Evolutionary conservation across 1,284 basidiomycete genomes (phyloP), one percentile per base, ranked within the genome.

Genomic region (Bjerkandera adusta): DNA sequence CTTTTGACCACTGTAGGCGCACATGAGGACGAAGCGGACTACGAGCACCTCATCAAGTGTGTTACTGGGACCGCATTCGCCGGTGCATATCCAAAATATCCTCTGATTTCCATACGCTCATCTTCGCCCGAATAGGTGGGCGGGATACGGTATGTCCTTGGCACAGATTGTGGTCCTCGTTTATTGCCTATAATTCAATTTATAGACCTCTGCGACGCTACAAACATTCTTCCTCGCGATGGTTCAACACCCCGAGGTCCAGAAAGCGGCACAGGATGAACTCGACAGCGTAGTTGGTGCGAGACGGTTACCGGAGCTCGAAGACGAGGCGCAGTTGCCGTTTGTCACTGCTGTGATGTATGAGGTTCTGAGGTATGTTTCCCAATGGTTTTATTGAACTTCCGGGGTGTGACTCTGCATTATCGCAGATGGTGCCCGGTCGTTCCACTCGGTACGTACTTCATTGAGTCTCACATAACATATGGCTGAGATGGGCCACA

Each of bases 161-260:
- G n/a, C 8, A 27, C 24, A 5, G n/a, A 16, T 3, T 11, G 18
- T 2, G 1, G 24, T 30, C 24, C 20, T 5, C 29, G 11, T 12
- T 18, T 48, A 2, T 16, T 8, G 25, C 21, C 13, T 6, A 1
- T 34, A n/a, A 10, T n/a, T n/a, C n/a, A n/a, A n/a, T n/a, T n/a
- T 16, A 13, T 25, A 51, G 50, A 49, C 45, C 13, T 29, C 15
- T 16, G 24, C 48, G 22, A n/a, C 29, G 13, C 26, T 51, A 12
- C 12, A 15, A 10, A 47, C 43, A 4, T 55, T 55, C 38, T 12
- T 55, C 7, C 38, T 52, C 5, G 35, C 46, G 20, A 53, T 56
- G 52, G 16, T 50, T 3, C 25, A 51, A 13, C 12, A 51, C 26
- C 51, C 51, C 27, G 36, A 48, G 2, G 44, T 47, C 1, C 49